Base-by-base conservation (phyloP, 768 basidiomycete species). In the Pleurotus tuoliensis region DNA sequence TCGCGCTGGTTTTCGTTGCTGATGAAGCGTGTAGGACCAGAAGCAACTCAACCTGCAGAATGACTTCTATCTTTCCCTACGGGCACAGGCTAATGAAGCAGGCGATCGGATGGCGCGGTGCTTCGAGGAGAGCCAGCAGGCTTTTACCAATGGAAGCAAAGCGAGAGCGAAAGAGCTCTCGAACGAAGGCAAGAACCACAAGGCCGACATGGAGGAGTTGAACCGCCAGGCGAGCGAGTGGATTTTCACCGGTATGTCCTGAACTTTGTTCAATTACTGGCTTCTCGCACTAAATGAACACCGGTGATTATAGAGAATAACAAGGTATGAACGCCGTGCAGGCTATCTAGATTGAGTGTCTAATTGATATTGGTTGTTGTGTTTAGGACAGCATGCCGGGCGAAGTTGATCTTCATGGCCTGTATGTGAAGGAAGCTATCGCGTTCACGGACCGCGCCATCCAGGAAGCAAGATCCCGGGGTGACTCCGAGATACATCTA, bases 351-450 rank as follows among this genome's bases (percentile, higher is more conserved):
- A 18, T 16, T 12, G 22, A 22, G 41, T 24, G 27, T 13, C 51
- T 8, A 52, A 24, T 49, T 50, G 39, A 27, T 58, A 15, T n/a
- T 24, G 11, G 24, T 12, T 45, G 27, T 30, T 40, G 12, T 38
- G 34, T 49, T 7, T 64, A 87, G 82, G 84, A 89, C 58, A 85
- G 86, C 51, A 69, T 80, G 57, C 79, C 79, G 0, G 90, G 87
- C 1, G 90, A 94, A 68, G 74, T 97, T 45, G 92, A 98, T 69
- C 73, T 98, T 20, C 95, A 98, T 65, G 95, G 93, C 1, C 73
- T 98, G 3, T 96, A 92, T 69, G 94, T 96, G 59, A 93, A 92
- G 66, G 96, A 98, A 71, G 92, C 94, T 18, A 83, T 96, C 47
- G 74, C 80, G 43, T 80, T 79, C 52, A 86, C 83, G 1, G 95